These are phyloP conservation scores for Mikania micrantha DNA, from an alignment of 129 eudicot genomes.

Conservation along the genomic window DNA sequence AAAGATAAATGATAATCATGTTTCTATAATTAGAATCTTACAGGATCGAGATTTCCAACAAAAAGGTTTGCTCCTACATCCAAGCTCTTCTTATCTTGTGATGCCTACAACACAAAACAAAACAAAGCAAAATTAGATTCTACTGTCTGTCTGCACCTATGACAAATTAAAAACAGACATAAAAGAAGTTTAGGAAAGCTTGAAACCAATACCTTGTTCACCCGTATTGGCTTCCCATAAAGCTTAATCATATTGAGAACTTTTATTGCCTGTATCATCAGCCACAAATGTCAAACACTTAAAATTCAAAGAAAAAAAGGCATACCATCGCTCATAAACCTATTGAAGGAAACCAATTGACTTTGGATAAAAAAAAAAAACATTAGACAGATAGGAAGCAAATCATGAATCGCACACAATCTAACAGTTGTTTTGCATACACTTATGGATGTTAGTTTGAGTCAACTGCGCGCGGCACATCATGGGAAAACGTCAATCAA, in stretches of 20 bases:
- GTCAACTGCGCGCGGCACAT: no score
- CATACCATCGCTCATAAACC: not conserved
- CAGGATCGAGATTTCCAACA: constrained; percentile 97
- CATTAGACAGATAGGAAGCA: not conserved
- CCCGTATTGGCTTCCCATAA: constrained; percentile 85
- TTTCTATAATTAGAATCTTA: constrained; percentile 26
- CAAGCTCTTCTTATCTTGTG: constrained; percentile 99
- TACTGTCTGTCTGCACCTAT: not conserved
- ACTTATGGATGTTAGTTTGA: not conserved
- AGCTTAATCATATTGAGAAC: constrained; percentile 95
- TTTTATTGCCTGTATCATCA: constrained; percentile 77
- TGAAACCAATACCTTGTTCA: constrained; percentile 60
- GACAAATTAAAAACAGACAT: not conserved
- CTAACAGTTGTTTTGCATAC: not conserved
- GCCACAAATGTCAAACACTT: not conserved
- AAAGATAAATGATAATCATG: not conserved
- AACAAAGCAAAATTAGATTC: not conserved
- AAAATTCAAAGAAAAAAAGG: not conserved
- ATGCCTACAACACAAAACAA: constrained; percentile 51
- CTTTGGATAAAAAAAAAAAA: not conserved
- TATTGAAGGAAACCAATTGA: not conserved
- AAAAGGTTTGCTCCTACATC: constrained; percentile 99
- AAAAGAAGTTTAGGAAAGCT: not conserved
- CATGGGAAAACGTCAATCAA: no score
- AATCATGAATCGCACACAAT: not conserved